These are phyloP conservation scores for Cyberlindnera petersonii DNA, from an alignment of 805 yeast species.

Conservation along the genomic window DNA sequence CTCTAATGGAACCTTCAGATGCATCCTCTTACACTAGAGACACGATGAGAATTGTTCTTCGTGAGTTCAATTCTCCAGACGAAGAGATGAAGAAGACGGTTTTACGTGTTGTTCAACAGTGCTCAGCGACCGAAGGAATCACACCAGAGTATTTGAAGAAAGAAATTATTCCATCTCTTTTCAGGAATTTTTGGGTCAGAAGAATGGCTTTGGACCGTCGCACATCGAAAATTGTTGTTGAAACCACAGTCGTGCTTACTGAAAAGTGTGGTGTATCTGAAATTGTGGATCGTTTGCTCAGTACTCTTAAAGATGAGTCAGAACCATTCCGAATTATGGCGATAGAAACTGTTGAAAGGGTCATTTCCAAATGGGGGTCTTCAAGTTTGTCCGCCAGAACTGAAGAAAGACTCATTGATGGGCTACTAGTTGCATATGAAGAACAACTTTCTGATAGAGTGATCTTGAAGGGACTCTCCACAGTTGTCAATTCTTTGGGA, in stretches of 20 bases:
- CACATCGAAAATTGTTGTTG: slow-evolving; percentile 56
- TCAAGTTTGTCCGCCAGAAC: slow-evolving; percentile 56
- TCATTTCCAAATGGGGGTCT: slow-evolving; percentile 47
- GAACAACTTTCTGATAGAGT: slow-evolving; percentile 63
- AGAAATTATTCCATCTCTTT: slow-evolving; percentile 57
- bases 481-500: slow-evolving; percentile 60
- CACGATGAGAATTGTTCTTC: slow-evolving; percentile 56
- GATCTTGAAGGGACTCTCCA: slow-evolving; percentile 59
- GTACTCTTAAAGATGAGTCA: slow-evolving; percentile 71
- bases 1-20: slow-evolving; percentile 82
- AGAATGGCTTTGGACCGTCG: slow-evolving; percentile 69
- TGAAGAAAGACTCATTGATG: slow-evolving; percentile 72
- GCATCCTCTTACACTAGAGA: slow-evolving; percentile 75
- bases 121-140: slow-evolving; percentile 59
- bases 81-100: slow-evolving; percentile 82
- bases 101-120: slow-evolving; percentile 59
- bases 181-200: slow-evolving; percentile 76
- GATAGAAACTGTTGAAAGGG: slow-evolving; percentile 60
- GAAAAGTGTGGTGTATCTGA: slow-evolving; percentile 61
- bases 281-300: slow-evolving; percentile 53
- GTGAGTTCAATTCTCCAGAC: slow-evolving; percentile 79
- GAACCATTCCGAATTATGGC: slow-evolving; percentile 79
- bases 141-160: slow-evolving; percentile 45
- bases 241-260: slow-evolving; percentile 66
- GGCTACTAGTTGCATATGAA: slow-evolving; percentile 74